Conservation (phyloP, 108 stramenopile genomes). For the Cylindrotheca fusiformis region DNA sequence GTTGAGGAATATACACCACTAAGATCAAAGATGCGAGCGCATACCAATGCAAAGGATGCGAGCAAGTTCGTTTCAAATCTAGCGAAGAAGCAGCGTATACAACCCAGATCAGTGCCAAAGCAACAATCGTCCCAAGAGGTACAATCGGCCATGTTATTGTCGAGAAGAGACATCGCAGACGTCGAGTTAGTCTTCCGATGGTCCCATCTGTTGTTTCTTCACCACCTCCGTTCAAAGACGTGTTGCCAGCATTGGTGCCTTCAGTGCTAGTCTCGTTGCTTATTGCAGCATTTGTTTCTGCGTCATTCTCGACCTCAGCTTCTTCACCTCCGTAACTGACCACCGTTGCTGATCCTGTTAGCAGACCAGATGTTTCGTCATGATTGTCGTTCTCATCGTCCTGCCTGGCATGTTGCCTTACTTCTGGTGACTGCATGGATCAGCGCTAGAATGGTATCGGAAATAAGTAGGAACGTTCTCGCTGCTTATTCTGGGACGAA, state of each 20-base stretch:
- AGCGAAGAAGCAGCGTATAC: slow-evolving; percentile 45
- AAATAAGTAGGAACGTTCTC: no score
- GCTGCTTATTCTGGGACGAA: no score
- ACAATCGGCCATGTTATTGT: slow-evolving; percentile 62
- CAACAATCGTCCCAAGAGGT: slow-evolving; percentile 46
- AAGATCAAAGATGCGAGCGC: slow-evolving; percentile 38
- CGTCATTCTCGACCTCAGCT: no score
- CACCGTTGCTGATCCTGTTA: no score
- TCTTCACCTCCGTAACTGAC: no score
- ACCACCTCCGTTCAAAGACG: neutral
- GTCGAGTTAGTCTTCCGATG: slow-evolving; percentile 36
- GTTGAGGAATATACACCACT: slow-evolving; percentile 51
- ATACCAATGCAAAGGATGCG: slow-evolving; percentile 53
- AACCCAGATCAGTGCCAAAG: slow-evolving; percentile 47
- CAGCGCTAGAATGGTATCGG: no score
- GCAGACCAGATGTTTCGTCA: no score
- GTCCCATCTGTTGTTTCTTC: slow-evolving; percentile 17
- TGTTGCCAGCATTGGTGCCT: slow-evolving; percentile 6
- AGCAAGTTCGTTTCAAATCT: slow-evolving; percentile 44
- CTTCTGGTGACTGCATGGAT: no score
- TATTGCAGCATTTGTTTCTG: no score
- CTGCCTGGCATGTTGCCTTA: no score
- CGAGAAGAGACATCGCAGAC: slow-evolving; percentile 55
- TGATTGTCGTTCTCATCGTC: no score
- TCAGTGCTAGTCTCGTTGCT: neutral